Evolutionary conservation across 2,329 filamentous ascomycete species (phyloP).

Genomic region (Paraphoma chrysanthemicola): DNA sequence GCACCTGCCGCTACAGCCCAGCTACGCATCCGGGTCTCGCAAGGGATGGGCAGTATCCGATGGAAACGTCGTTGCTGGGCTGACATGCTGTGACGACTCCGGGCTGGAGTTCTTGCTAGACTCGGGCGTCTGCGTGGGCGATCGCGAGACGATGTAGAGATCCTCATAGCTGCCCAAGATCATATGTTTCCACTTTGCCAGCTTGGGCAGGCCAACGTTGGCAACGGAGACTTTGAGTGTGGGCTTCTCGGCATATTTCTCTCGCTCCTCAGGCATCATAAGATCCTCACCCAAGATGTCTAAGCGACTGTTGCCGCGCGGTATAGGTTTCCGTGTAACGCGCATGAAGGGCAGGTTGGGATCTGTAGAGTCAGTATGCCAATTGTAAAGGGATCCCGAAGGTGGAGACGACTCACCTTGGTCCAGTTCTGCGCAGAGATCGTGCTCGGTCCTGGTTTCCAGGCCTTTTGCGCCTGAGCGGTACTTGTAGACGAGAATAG

Average conservation of each 20-base stretch:
- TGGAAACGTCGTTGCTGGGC: constrained; percentile 42
- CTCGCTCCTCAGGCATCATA: constrained; percentile 40
- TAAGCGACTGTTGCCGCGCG: constrained; percentile 53
- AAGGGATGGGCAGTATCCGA: constrained; percentile 33
- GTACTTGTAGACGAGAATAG: constrained; percentile 56
- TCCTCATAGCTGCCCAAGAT: constrained; percentile 55
- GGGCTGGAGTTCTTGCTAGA: constrained; percentile 49
- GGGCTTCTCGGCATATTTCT: constrained; percentile 52
- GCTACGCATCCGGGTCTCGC: constrained; percentile 22
- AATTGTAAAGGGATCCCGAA: constrained; percentile 15
- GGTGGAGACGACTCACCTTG: constrained; percentile 34
- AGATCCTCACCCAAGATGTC: constrained; percentile 57
- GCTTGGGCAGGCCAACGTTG: constrained; percentile 54
- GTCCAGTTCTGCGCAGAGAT: constrained; percentile 50
- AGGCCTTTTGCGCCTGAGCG: constrained; percentile 48
- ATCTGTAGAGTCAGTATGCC: constrained; percentile 40
- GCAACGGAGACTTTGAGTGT: constrained; percentile 57
- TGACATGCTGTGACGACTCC: constrained; percentile 47
- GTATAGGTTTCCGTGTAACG: constrained; percentile 56
- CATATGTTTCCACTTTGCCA: constrained; percentile 55
- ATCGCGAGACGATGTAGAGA: constrained; percentile 58
- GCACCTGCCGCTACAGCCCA: constrained; percentile 5
- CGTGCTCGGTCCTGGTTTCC: constrained; percentile 53
- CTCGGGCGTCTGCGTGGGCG: constrained; percentile 41
- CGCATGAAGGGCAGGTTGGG: constrained; percentile 50